Conservation (phyloP, 169 alveolate species). For the Cryptosporidium andersoni region DNA sequence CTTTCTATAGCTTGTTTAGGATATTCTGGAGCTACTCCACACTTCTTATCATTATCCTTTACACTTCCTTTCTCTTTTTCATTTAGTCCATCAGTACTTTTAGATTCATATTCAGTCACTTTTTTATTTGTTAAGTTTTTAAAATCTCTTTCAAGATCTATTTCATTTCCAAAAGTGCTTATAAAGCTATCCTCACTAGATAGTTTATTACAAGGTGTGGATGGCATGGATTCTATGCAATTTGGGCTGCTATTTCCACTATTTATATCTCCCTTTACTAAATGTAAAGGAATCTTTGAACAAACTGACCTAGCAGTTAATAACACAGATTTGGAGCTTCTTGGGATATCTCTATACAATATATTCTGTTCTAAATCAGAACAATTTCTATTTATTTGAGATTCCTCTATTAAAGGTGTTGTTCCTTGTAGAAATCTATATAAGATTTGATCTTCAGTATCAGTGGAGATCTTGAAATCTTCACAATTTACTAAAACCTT, state of each 20-base stretch:
- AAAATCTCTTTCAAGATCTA: constrained; percentile 3
- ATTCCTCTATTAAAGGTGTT: neutral
- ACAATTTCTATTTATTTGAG: constrained; percentile 1
- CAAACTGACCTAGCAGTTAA: neutral
- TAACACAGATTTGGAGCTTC: constrained; percentile 39
- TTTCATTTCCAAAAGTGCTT: constrained; percentile 53
- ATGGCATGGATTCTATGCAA: neutral
- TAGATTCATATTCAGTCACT: constrained; percentile 1
- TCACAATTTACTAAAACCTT: no score
- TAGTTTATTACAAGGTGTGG: neutral
- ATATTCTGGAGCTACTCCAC: no score
- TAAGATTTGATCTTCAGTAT: no score
- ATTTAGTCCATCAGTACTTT: neutral
- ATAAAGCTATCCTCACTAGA: constrained; percentile 63
- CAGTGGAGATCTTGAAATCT: no score
- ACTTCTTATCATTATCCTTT: no score
- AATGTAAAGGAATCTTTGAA: neutral
- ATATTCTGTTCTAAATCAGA: neutral
- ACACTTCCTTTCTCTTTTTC: no score
- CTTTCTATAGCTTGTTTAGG: constrained; percentile 1
- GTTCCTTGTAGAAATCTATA: no score
- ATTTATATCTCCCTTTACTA: constrained; percentile 5
- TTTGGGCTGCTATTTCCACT: neutral
- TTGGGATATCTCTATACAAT: neutral
- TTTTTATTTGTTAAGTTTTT: neutral